Conservation (phyloP, 805 yeast genomes). For the Zygoascus tannicola region DNA sequence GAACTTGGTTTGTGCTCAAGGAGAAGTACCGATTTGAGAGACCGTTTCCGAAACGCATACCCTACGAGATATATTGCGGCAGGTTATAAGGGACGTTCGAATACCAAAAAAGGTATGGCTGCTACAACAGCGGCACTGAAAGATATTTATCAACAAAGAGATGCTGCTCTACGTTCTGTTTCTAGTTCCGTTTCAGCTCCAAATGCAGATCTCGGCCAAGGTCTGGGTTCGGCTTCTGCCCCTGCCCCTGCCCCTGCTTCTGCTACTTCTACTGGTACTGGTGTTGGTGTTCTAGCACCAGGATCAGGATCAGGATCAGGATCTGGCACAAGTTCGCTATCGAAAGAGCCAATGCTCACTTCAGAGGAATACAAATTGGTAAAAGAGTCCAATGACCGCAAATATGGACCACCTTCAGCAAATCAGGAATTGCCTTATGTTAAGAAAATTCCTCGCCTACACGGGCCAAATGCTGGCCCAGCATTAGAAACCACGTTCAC, state of each 20-base stretch:
- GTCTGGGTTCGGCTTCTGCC: no score
- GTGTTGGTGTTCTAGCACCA: background rate
- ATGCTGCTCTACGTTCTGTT: slow-evolving; percentile 7
- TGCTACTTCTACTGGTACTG: background rate
- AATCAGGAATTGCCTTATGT: background rate
- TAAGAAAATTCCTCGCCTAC: background rate
- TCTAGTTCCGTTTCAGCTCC: slow-evolving; percentile 4
- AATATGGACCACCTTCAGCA: background rate
- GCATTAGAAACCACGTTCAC: background rate
- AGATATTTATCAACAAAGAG: slow-evolving; percentile 2
- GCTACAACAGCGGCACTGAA: slow-evolving; percentile 2
- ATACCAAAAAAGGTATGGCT: background rate
- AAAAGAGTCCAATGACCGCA: background rate
- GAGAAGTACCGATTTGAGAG: slow-evolving; percentile 36
- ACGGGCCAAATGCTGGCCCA: background rate
- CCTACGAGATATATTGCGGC: slow-evolving; percentile 37
- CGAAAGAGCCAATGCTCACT: background rate
- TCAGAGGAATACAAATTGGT: slow-evolving; percentile 2
- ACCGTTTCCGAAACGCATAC: slow-evolving; percentile 37
- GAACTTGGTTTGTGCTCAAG: slow-evolving; percentile 30
- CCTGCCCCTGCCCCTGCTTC: no score
- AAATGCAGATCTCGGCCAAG: no score
- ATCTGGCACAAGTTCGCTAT: no score
- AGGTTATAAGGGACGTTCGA: slow-evolving; percentile 33
- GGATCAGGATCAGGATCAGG: no score